Evolutionary conservation across 2,329 filamentous ascomycete genomes (phyloP).

Genomic region (Aureobasidium melanogenum): DNA sequence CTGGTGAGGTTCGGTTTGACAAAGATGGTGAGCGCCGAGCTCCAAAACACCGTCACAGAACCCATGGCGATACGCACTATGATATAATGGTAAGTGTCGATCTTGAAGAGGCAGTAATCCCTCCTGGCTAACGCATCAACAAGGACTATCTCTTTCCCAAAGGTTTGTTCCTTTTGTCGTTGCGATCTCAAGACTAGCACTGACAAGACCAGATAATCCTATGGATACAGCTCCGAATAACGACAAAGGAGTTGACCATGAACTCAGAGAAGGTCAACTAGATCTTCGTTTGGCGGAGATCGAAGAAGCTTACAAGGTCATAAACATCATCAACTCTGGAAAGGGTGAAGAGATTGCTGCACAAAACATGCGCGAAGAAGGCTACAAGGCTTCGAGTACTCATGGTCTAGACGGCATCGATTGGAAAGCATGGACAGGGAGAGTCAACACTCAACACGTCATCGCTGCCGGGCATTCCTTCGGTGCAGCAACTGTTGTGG

Average conservation of each 20-base stretch:
- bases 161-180: not conserved
- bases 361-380: slow-evolving; percentile 48
- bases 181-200: not conserved
- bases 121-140: not conserved
- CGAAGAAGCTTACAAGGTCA: slow-evolving; percentile 51
- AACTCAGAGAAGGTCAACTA: slow-evolving; percentile 53
- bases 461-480: slow-evolving; percentile 60
- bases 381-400: slow-evolving; percentile 51
- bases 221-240: slow-evolving; percentile 44
- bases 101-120: not conserved
- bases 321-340: slow-evolving; percentile 48
- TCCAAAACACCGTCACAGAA: slow-evolving; percentile 18
- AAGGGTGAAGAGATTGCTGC: slow-evolving; percentile 42
- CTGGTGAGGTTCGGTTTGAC: slow-evolving; percentile 30
- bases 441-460: slow-evolving; percentile 48
- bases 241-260: slow-evolving; percentile 49
- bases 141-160: slow-evolving; percentile 56
- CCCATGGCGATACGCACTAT: slow-evolving; percentile 14
- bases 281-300: slow-evolving; percentile 56
- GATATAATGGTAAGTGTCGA: slow-evolving; percentile 15
- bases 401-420: slow-evolving; percentile 47
- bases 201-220: slow-evolving; percentile 27
- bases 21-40: slow-evolving; percentile 16
- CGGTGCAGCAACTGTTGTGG: slow-evolving; percentile 55
- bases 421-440: slow-evolving; percentile 49